A percentile compares a stretch with the other conserved stretches of the same genome.
These are phyloP conservation scores for Lavandula angustifolia DNA, from an alignment of 257 asterid genomes.

Conservation along the genomic window DNA sequence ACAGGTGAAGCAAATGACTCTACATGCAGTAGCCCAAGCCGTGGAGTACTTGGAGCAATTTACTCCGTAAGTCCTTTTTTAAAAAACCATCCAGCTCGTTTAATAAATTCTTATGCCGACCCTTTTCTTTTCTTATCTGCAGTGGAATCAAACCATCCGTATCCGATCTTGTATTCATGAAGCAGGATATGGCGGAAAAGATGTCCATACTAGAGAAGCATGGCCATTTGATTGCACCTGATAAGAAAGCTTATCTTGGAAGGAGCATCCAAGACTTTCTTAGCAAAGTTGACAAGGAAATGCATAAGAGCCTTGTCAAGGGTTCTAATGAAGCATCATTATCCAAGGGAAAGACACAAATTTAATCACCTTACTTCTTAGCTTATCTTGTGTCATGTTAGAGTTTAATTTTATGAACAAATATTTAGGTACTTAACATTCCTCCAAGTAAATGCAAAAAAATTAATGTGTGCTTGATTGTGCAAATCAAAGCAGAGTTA, in stretches of 20 bases:
- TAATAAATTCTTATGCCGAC: too few species aligned
- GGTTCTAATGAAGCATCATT: too few species aligned
- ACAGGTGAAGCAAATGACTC: constrained; percentile 1
- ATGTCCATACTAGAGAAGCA: not conserved
- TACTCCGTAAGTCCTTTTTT: not conserved
- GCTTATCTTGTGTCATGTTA: too few species aligned
- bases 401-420: too few species aligned
- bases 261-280: not conserved
- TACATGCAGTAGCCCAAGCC: not conserved
- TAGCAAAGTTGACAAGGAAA: not conserved
- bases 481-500: too few species aligned
- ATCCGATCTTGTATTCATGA: not conserved
- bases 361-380: too few species aligned
- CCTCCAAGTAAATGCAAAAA: too few species aligned
- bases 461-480: too few species aligned
- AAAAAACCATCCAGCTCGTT: too few species aligned
- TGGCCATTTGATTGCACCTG: not conserved
- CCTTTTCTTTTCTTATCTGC: too few species aligned
- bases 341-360: too few species aligned
- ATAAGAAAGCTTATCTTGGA: not conserved
- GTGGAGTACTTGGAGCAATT: not conserved
- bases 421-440: too few species aligned
- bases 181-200: not conserved
- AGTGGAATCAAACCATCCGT: not conserved
- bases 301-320: not conserved